Evolutionary conservation across 1,139 yeast genomes (phyloP).

Genomic region (Debaryomycetaceae sp.): DNA sequence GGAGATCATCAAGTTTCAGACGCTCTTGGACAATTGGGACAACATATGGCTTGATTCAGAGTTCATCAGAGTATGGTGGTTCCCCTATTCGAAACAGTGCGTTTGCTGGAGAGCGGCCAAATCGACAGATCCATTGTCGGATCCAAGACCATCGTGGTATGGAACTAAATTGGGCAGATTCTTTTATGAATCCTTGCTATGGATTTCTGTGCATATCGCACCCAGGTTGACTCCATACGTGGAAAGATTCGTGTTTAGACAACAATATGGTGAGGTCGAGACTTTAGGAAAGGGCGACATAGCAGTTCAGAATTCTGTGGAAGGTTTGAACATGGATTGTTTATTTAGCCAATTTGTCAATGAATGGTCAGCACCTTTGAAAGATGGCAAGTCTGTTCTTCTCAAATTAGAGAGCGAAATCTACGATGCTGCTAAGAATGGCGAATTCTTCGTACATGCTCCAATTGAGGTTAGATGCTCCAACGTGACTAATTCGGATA

Average conservation of each 20-base stretch:
- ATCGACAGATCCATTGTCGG: slow-evolving; percentile 58
- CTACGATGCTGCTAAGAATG: slow-evolving; percentile 52
- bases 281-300: slow-evolving; percentile 62
- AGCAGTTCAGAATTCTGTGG: slow-evolving; percentile 78
- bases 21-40: slow-evolving; percentile 66
- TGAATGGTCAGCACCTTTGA: slow-evolving; percentile 93
- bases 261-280: slow-evolving; percentile 78
- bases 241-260: slow-evolving; percentile 77
- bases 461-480: slow-evolving; percentile 95
- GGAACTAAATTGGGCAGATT: slow-evolving; percentile 75
- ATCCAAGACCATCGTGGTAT: slow-evolving; percentile 77
- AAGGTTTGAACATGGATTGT: slow-evolving; percentile 94
- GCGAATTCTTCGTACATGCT: slow-evolving; percentile 81
- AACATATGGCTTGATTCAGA: slow-evolving; percentile 86
- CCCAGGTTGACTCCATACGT: slow-evolving; percentile 80
- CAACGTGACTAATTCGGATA: slow-evolving; percentile 60
- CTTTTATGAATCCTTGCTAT: slow-evolving; percentile 74
- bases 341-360: slow-evolving; percentile 90
- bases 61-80: slow-evolving; percentile 95
- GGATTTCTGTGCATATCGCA: slow-evolving; percentile 69
- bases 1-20: slow-evolving; percentile 75
- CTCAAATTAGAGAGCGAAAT: slow-evolving; percentile 61
- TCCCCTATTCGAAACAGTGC: slow-evolving; percentile 84
- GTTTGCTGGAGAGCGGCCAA: slow-evolving; percentile 88
- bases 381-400: slow-evolving; percentile 69